Base-by-base conservation (phyloP, 768 basidiomycete genomes). In the Sporobolomyces phaffii region DNA sequence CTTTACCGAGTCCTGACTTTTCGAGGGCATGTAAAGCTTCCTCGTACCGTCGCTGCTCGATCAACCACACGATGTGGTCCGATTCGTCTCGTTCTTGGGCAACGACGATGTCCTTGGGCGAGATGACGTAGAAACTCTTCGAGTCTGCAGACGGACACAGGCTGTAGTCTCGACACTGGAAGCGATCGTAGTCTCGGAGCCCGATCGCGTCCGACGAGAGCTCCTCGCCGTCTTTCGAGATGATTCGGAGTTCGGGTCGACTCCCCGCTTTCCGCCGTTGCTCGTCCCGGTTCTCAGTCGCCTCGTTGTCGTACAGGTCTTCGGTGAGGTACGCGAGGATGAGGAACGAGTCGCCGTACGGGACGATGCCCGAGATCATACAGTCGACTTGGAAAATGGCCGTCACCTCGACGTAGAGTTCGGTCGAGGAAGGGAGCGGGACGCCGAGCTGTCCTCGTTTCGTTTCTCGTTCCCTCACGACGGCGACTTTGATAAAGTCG, bases 131-230 rank as follows among this genome's bases (percentile, higher is more conserved):
- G 75, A 91, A 96, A 41, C 78, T 68, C 6, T 75, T 54, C 18
- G 59, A 38, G 48, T 60, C 62, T 18, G 60, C 40, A 1, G 72
- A 47, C 2, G 70, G 54, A 5, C 58, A 49, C 24, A 67, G 33
- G n/a, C 83, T 77, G 74, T 99, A 98, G 76, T 99, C 94, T 73
- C 92, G 92, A 76, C 96, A 97, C 6, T 87, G 86, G 84, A 88
- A 96, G 13, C 83, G 79, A 74, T 90, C 86, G 77, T 83, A 98
- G 72, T 86, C 84, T 31, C 84, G 80, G 44, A 99, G 82, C 48
- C 83, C 84, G 50, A 98, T 81, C 1, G 87, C 89, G 76, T 98
- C 94, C 2, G 86, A 83, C 0, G 89, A 84, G 3, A 91, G 80
- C 76, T 96, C 92, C 74, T 97, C 91, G 1, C 94, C 93, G 1